phyloP scores from a whole-genome alignment of 1,139 yeast species.

The Wickerhamomyces sp. region DNA sequence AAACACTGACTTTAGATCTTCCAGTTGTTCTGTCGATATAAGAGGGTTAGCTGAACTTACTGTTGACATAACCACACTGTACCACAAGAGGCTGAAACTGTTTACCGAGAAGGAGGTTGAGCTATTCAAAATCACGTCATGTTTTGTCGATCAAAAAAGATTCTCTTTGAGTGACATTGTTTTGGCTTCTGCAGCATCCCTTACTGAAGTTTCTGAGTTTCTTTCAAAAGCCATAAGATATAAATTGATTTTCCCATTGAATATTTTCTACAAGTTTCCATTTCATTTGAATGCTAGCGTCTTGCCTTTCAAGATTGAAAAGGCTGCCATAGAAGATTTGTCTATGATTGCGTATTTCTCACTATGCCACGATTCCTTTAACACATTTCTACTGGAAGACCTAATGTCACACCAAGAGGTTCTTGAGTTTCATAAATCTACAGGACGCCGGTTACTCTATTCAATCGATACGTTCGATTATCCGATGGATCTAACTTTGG shows the following conservation, averaged over 20 bases:
- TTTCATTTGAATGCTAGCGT: constrained; percentile 35
- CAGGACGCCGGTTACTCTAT: constrained; percentile 40
- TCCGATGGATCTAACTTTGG: constrained; percentile 9
- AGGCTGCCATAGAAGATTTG: constrained; percentile 33
- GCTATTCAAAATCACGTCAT: constrained; percentile 40
- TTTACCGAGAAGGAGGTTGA: constrained; percentile 13
- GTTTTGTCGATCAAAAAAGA: constrained; percentile 35
- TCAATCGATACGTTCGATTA: neutral
- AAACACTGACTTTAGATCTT: constrained; percentile 12
- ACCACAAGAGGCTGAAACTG: constrained; percentile 2
- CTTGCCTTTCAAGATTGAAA: constrained; percentile 35
- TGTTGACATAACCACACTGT: constrained; percentile 1
- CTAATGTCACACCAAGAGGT: constrained; percentile 28
- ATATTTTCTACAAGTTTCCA: constrained; percentile 45
- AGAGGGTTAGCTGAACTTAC: constrained; percentile 11
- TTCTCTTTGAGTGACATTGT: constrained; percentile 42
- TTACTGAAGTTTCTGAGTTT: constrained; percentile 22
- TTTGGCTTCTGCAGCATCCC: constrained; percentile 34
- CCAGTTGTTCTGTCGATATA: constrained; percentile 25
- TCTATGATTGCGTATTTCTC: constrained; percentile 37
- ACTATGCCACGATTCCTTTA: constrained; percentile 33
- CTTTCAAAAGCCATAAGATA: constrained; percentile 34
- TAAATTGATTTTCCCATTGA: constrained; percentile 36
- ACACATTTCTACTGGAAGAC: constrained; percentile 21
- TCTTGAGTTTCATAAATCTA: constrained; percentile 33